A percentile compares a stretch with the other conserved stretches of the same genome.
Evolutionary conservation across 2,329 filamentous ascomycete genomes (phyloP).

Genomic region (Dothistroma pini): DNA sequence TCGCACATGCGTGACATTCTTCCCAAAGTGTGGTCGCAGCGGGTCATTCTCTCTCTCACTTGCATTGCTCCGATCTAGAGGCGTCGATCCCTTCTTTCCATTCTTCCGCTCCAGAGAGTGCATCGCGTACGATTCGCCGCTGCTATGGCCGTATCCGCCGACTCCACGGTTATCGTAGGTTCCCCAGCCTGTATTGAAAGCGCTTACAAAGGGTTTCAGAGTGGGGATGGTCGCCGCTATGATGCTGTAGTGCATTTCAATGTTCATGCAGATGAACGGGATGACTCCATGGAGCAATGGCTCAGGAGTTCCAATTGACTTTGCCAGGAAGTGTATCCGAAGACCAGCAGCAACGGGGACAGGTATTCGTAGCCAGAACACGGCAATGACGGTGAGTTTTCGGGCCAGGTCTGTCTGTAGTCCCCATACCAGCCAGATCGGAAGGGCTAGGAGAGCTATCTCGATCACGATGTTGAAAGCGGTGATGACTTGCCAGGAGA

Average conservation of each 20-base stretch:
- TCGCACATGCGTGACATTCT: constrained; percentile 18
- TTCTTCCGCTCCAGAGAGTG: constrained; percentile 15
- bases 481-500: constrained; percentile 22
- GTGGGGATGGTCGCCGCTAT: constrained; percentile 27
- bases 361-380: constrained; percentile 23
- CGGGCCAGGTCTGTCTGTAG: constrained; percentile 19
- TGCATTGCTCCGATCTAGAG: constrained; percentile 2
- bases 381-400: constrained; percentile 21
- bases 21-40: constrained; percentile 8
- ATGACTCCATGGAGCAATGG: constrained; percentile 20
- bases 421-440: constrained; percentile 25
- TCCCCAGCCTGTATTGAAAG: constrained; percentile 27
- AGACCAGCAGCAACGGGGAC: constrained; percentile 20
- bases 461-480: constrained; percentile 26
- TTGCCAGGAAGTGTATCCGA: constrained; percentile 17
- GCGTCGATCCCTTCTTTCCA: constrained; percentile 7
- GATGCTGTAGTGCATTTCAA: constrained; percentile 27
- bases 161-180: constrained; percentile 21
- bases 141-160: constrained; percentile 19
- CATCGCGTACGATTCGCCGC: constrained; percentile 20
- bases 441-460: constrained; percentile 21
- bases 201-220: constrained; percentile 24
- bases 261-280: constrained; percentile 24
- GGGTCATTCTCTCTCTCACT: constrained; percentile 6
- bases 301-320: constrained; percentile 13